Percentiles rank a stretch among this genome's conserved stretches.
These are phyloP conservation scores for Stachybotrys chlorohalonatus DNA, from an alignment of 2,329 filamentous ascomycete genomes.

Conservation along the genomic window DNA sequence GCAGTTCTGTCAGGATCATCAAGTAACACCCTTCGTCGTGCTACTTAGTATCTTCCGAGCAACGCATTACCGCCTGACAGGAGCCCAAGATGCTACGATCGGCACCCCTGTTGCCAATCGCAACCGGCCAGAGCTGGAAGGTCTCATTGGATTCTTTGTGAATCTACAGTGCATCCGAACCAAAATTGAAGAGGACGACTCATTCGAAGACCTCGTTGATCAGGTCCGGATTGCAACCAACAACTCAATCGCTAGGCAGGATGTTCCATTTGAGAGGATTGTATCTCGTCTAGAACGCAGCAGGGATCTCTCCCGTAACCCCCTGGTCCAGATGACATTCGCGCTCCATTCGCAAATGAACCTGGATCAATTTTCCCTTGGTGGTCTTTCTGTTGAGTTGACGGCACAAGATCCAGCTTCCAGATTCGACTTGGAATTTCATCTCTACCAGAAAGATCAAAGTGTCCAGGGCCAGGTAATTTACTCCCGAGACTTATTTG, in stretches of 20 bases:
- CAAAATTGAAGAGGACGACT: conserved; percentile 1
- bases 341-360: conserved; percentile 4
- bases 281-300: conserved; percentile 2
- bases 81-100: conserved; percentile 5
- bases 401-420: conserved; percentile 2
- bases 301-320: conserved; percentile 4
- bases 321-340: conserved; percentile 5
- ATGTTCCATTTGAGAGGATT: conserved; percentile 9
- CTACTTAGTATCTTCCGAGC: conserved; percentile 8
- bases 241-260: conserved; percentile 8
- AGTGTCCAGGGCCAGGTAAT: conserved; percentile 1
- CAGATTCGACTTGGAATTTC: conserved; percentile 8
- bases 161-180: conserved; percentile 9
- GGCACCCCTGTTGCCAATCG: conserved; percentile 6
- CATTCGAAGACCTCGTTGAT: conserved; percentile 5
- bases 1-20: conserved; percentile 1
- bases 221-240: conserved; percentile 4
- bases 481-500: conserved; percentile 6
- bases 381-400: background rate
- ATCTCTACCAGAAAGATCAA: conserved; percentile 3
- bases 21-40: conserved; percentile 1
- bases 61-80: conserved; percentile 8
- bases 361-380: conserved; percentile 1
- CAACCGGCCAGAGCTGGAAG: conserved; percentile 4
- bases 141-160: conserved; percentile 10